Conservation (phyloP, 495 filamentous ascomycete species). For the Lophiotrema nucula region DNA sequence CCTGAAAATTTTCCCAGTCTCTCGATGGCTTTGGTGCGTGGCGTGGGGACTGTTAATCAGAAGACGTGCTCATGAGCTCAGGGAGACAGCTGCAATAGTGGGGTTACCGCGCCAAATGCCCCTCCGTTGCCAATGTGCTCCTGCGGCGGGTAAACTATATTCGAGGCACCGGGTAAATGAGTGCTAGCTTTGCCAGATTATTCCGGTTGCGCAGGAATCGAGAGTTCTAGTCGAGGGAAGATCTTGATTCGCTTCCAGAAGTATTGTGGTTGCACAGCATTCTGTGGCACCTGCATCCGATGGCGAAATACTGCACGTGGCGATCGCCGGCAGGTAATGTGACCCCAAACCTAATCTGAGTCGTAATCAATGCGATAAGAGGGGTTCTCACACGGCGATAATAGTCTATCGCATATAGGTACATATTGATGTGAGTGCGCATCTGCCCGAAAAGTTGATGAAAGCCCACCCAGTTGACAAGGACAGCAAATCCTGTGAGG, state of each 20-base stretch:
- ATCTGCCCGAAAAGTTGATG: too few species aligned
- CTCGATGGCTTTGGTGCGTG: background rate
- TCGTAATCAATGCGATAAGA: slow-evolving; percentile 14
- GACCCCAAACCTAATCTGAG: slow-evolving; percentile 6
- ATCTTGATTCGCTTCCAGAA: slow-evolving; percentile 11
- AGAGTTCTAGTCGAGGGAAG: background rate
- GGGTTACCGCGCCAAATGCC: slow-evolving; percentile 1
- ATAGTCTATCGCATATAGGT: slow-evolving; percentile 18
- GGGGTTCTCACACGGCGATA: too few species aligned
- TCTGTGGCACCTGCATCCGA: background rate
- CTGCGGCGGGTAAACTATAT: slow-evolving; percentile 15
- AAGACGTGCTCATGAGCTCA: background rate
- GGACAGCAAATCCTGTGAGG: too few species aligned
- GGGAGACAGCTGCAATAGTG: slow-evolving; percentile 8
- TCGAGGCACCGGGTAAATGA: slow-evolving; percentile 29
- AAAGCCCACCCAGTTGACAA: too few species aligned
- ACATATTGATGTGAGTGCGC: too few species aligned
- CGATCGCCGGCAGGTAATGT: background rate
- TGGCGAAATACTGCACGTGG: slow-evolving; percentile 11
- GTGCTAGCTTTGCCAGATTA: slow-evolving; percentile 7
- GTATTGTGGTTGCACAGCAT: background rate
- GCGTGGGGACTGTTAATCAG: slow-evolving; percentile 14
- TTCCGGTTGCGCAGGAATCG: background rate
- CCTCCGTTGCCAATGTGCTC: slow-evolving; percentile 16
- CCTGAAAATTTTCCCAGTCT: slow-evolving; percentile 14